These are phyloP conservation scores for Oemleria cerasiformis DNA, from an alignment of 306 rosid species.

Conservation along the genomic window DNA sequence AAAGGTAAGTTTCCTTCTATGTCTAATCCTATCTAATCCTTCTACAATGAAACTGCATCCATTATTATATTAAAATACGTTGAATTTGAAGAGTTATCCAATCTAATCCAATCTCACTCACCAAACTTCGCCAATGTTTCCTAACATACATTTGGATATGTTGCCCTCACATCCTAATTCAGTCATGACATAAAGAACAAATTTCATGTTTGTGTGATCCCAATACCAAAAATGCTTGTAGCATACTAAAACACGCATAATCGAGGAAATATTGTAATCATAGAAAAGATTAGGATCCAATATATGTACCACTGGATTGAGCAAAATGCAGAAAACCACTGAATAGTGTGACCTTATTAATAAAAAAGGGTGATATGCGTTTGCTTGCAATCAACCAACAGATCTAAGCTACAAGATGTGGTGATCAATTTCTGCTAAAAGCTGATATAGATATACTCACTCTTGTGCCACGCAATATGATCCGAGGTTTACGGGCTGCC, in stretches of 20 bases:
- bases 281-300: background rate
- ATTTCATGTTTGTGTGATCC: background rate
- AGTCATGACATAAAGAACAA: background rate
- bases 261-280: background rate
- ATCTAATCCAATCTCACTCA: no score
- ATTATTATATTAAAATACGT: no score
- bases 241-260: background rate
- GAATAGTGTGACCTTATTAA: background rate
- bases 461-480: slow-evolving; percentile 87
- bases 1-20: no score
- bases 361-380: background rate
- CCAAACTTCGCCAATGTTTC: no score
- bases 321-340: background rate
- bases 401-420: background rate
- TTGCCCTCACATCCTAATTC: slow-evolving; percentile 13
- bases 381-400: background rate
- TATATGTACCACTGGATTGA: background rate
- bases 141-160: background rate
- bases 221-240: background rate
- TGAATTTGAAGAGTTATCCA: no score
- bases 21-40: no score
- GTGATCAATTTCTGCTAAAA: background rate
- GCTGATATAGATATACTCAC: slow-evolving; percentile 35
- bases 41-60: no score
- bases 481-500: slow-evolving; percentile 70